Evolutionary conservation across 2,329 filamentous ascomycete genomes (phyloP), one percentile per base, ranked within the genome.

Genomic region (Penicillium sp.): DNA sequence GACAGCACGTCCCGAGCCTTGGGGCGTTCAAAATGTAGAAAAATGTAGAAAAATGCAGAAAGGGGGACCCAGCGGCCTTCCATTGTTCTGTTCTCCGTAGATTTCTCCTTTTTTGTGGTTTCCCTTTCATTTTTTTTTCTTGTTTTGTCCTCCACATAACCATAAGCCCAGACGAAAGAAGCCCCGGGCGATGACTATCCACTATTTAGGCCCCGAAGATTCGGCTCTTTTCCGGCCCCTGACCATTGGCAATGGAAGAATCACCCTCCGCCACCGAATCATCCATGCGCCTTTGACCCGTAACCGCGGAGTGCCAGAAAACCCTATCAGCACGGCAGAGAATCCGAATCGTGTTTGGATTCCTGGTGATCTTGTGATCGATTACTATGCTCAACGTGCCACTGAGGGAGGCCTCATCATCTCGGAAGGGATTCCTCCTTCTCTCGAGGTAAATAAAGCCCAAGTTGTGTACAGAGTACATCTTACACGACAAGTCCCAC

Each of bases 241-340:
- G 56, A 66, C 73, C 34, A 75, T 82, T 50, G 75, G 79, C 60
- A 79, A 80, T 69, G 79, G 83, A 60, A 78, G 78, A 45, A 76
- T 82, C 45, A 71, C 71, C 10, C 78, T 87, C 35, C 75, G 79
- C 51, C 83, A 86, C 64, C 80, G 84, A 54, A 72, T 86, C 25
- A 74, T 83, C 47, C 69, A 82, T 63, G 81, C 83, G 1, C 81
- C 85, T 2, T 69, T 86, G 57, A 86, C 84, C 5, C 79, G 84
- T 17, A 82, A 82, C 64, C 79, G 84, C 28, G 81, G 81, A 17
- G 79, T 78, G 5, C 82, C 83, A 3, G 54, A 79, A 39, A 76
- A 76, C 11, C 62, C 73, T 12, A 66, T 72, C 7, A 81, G 78
- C 34, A 82, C 78, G 0, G 66, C 75, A 0, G 81, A 83, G 63